Evolutionary conservation across 345 rosid genomes (phyloP), one percentile per base, ranked within the genome.

Genomic region (Salix suchowensis): DNA sequence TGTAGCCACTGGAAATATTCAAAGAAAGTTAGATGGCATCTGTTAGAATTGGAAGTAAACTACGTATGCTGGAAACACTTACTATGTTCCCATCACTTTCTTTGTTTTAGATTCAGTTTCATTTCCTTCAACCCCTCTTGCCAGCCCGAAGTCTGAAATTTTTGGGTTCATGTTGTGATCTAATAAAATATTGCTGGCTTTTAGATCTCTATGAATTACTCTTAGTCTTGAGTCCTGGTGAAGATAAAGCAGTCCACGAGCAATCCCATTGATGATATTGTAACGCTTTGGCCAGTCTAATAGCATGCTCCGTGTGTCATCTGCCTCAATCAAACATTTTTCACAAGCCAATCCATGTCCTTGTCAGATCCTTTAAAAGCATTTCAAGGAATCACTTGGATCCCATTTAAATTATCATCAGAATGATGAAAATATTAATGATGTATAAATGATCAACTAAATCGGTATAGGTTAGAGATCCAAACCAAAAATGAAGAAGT

Each of bases 181-280:
- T n/a, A 69, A 50, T 23, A 69, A 69, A 8, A 69, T n/a, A 14
- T 69, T 69, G 55, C 58, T 44, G 26, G 54, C 55, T 24, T 69
- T 69, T 9, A 69, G 15, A 14, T 88, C 91, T 32, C 89, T 79
- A 28, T 83, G 91, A 11, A 86, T 75, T 2, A 88, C 76, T 48
- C 81, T 76, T 18, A 85, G 32, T 28, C 84, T 85, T 0, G 89
- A 85, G 58, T 86, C 85, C 14, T 84, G 85, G 58, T 85, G 90
- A 4, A 67, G 70, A 37, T 67, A 67, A 10, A 67, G 46, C 0
- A 81, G 86, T 62, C 89, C 87, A 65, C 73, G 74, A 1, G 86
- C 81, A 24, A 88, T 85, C 40, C 88, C 88, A n/a, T 54, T 65
- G 16, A 88, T 19, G 24, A 86, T 81, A 68, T 71, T 13, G 7